A percentile compares a stretch with the other conserved stretches of the same genome.
These are phyloP conservation scores for Cymbidium sinense DNA, from an alignment of 106 monocot species.

Conservation along the genomic window DNA sequence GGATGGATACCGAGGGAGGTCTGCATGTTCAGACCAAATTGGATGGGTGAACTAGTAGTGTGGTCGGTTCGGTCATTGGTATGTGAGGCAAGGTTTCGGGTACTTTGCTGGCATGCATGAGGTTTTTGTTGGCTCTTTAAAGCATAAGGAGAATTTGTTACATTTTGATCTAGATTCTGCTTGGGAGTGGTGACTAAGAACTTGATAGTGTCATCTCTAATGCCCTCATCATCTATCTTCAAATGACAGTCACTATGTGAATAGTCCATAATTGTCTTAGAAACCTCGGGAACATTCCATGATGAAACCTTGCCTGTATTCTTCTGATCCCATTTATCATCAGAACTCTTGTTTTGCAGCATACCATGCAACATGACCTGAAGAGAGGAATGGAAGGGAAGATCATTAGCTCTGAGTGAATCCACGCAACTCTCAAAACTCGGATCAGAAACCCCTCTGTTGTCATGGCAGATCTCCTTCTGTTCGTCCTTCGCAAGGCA, in stretches of 20 bases:
- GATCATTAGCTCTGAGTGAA: no score
- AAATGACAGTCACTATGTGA: background rate
- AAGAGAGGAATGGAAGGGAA: no score
- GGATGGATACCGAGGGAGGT: background rate
- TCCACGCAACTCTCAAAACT: background rate
- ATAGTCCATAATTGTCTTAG: background rate
- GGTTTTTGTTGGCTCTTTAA: background rate
- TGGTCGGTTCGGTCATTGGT: background rate
- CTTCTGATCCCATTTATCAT: background rate
- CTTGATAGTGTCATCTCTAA: background rate
- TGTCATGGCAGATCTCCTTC: background rate
- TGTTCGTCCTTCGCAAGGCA: background rate
- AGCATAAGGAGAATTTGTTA: background rate
- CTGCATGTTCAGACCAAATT: background rate
- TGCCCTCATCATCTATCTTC: background rate
- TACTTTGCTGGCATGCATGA: background rate
- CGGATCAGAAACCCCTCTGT: background rate
- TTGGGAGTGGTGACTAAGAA: no score
- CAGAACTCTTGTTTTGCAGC: background rate
- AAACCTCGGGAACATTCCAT: background rate
- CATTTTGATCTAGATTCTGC: background rate
- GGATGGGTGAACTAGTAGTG: background rate
- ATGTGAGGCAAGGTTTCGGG: background rate
- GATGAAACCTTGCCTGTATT: background rate
- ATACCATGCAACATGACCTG: background rate